phyloP scores from a whole-genome alignment of 2,329 filamentous ascomycete species.

The Cytospora mali region DNA sequence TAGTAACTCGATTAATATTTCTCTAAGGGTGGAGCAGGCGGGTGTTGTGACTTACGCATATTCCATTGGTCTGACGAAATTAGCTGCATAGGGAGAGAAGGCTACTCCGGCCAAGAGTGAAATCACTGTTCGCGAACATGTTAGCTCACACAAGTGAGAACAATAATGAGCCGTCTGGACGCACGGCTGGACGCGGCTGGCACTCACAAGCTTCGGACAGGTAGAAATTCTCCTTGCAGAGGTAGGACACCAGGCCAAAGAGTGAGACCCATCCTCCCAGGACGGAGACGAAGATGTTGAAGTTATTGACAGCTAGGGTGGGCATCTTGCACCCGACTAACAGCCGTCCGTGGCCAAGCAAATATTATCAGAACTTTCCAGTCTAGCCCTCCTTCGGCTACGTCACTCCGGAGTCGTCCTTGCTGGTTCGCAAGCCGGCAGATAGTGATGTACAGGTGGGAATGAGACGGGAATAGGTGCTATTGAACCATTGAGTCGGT shows the following conservation, averaged over 20 bases:
- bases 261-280: constrained; percentile 85
- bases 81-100: constrained; percentile 77
- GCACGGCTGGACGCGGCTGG: too few species aligned
- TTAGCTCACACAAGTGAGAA: neutral
- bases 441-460: constrained; percentile 35
- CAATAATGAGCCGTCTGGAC: too few species aligned
- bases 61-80: constrained; percentile 73
- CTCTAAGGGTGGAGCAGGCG: neutral
- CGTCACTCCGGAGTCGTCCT: constrained; percentile 45
- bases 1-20: neutral
- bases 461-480: constrained; percentile 36
- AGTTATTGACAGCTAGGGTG: constrained; percentile 59
- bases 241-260: constrained; percentile 88
- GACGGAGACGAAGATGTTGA: constrained; percentile 81
- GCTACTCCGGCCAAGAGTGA: constrained; percentile 77
- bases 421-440: constrained; percentile 38
- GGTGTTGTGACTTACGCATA: constrained; percentile 57
- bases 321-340: constrained; percentile 41
- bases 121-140: constrained; percentile 61
- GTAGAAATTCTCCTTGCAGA: constrained; percentile 88
- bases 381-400: constrained; percentile 27
- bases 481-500: constrained; percentile 47
- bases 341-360: neutral
- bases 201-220: constrained; percentile 83
- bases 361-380: too few species aligned